phyloP scores from a whole-genome alignment of 805 yeast genomes.

The Ogataea naganishii region DNA sequence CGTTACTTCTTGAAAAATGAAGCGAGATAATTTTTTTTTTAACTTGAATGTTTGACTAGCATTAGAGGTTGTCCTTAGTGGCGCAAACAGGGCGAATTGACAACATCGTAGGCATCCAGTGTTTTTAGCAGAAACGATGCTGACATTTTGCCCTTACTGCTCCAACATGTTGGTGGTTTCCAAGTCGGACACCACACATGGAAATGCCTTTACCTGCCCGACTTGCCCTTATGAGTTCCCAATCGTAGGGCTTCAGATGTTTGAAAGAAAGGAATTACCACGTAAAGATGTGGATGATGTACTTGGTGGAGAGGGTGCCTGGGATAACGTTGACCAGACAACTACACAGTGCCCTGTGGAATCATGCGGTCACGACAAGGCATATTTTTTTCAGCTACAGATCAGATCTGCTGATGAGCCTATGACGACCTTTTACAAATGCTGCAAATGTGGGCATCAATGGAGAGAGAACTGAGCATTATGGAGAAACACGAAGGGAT shows the following conservation, averaged over 20 bases:
- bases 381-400: slow-evolving; percentile 94
- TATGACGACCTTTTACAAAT: slow-evolving; percentile 96
- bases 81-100: no score
- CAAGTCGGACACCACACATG: slow-evolving; percentile 39
- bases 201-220: slow-evolving; percentile 73
- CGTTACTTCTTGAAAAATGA: no score
- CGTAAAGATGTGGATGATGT: slow-evolving; percentile 94
- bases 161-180: slow-evolving; percentile 80
- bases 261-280: slow-evolving; percentile 72
- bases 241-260: slow-evolving; percentile 74
- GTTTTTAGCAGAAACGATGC: slow-evolving; percentile 37
- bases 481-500: neutral
- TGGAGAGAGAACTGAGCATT: slow-evolving; percentile 82
- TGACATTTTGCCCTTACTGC: slow-evolving; percentile 92
- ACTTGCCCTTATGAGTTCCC: slow-evolving; percentile 96
- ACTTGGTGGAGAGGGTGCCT: slow-evolving; percentile 92
- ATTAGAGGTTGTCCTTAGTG: no score
- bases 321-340: slow-evolving; percentile 99
- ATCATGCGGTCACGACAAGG: slow-evolving; percentile 78
- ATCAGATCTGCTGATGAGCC: slow-evolving; percentile 99
- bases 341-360: slow-evolving; percentile 87
- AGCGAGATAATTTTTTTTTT: no score
- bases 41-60: no score
- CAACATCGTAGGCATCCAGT: neutral
- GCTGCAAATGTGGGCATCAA: slow-evolving; percentile 86